Evolutionary conservation across 1,284 basidiomycete genomes (phyloP).

Genomic region (Albatrellus sp.): DNA sequence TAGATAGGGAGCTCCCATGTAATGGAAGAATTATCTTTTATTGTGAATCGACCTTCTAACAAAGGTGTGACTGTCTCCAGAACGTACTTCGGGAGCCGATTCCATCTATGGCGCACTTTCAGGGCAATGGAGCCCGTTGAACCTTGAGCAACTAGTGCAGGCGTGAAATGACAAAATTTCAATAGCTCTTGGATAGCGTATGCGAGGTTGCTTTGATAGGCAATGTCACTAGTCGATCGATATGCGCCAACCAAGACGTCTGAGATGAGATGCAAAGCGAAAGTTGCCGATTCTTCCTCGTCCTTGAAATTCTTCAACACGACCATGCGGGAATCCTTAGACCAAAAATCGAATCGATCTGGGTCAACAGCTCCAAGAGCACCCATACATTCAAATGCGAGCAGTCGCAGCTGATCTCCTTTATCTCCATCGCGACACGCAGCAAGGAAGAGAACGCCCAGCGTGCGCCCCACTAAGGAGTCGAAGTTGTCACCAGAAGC

Average conservation of each 20-base stretch:
- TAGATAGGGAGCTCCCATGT: conserved; percentile 67
- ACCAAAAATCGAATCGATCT: conserved; percentile 72
- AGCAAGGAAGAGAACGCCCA: conserved; percentile 60
- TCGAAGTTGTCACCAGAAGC: conserved; percentile 84
- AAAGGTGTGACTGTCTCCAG: conserved; percentile 84
- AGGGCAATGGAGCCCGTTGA: conserved; percentile 41
- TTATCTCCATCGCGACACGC: conserved; percentile 73
- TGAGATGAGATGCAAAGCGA: conserved; percentile 79
- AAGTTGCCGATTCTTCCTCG: conserved; percentile 66
- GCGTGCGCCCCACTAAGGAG: conserved; percentile 57
- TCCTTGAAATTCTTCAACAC: conserved; percentile 79
- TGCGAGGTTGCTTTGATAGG: conserved; percentile 83
- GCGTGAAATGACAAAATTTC: conserved; percentile 79
- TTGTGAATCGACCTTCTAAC: conserved; percentile 62
- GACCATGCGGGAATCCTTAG: conserved; percentile 55
- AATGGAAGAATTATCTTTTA: conserved; percentile 25
- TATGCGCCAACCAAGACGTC: conserved; percentile 89
- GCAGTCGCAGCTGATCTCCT: conserved; percentile 49
- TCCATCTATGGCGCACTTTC: conserved; percentile 68
- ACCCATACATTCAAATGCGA: conserved; percentile 87
- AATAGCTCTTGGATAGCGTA: conserved; percentile 91
- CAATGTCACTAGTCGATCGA: conserved; percentile 87
- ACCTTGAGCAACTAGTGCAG: conserved; percentile 47
- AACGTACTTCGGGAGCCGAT: conserved; percentile 69
- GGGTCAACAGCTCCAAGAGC: conserved; percentile 94